These are phyloP conservation scores for Cordia subcordata DNA, from an alignment of 257 asterid species.

Conservation along the genomic window DNA sequence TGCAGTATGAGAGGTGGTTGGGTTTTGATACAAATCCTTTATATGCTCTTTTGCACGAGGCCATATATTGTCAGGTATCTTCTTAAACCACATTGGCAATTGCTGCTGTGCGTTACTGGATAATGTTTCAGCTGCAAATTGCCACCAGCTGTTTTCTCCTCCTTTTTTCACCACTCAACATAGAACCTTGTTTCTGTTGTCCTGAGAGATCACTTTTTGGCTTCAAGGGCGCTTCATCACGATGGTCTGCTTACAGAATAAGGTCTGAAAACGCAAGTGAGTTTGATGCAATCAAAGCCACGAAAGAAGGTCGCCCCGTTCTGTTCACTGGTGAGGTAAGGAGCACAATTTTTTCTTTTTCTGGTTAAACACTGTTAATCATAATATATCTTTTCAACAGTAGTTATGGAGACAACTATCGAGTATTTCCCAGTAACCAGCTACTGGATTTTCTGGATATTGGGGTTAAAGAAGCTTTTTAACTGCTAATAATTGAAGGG, in stretches of 20 bases:
- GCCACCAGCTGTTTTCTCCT: neutral
- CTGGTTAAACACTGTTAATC: neutral
- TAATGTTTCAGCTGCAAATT: neutral
- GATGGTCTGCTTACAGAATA: slow-evolving; percentile 83
- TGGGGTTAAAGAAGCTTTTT: neutral
- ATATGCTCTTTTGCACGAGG: slow-evolving; percentile 85
- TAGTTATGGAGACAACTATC: neutral
- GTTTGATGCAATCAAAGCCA: slow-evolving; percentile 74
- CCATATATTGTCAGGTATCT: slow-evolving; percentile 94
- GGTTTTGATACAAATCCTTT: slow-evolving; percentile 75
- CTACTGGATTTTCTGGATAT: neutral
- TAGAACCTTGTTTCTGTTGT: slow-evolving; percentile 14
- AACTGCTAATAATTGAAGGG: too few relatives aligned
- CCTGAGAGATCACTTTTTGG: slow-evolving; percentile 12
- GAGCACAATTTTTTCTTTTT: slow-evolving; percentile 10
- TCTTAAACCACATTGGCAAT: neutral
- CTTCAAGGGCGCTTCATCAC: slow-evolving; percentile 74
- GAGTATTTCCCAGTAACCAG: neutral
- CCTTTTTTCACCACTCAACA: neutral
- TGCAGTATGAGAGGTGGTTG: slow-evolving; percentile 91
- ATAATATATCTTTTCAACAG: too few relatives aligned
- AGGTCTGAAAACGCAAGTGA: slow-evolving; percentile 52
- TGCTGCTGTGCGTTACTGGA: neutral
- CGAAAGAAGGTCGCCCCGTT: slow-evolving; percentile 67
- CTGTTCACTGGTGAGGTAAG: slow-evolving; percentile 90